phyloP scores from a whole-genome alignment of 768 basidiomycete genomes.

The Auricularia auricula-judae region DNA sequence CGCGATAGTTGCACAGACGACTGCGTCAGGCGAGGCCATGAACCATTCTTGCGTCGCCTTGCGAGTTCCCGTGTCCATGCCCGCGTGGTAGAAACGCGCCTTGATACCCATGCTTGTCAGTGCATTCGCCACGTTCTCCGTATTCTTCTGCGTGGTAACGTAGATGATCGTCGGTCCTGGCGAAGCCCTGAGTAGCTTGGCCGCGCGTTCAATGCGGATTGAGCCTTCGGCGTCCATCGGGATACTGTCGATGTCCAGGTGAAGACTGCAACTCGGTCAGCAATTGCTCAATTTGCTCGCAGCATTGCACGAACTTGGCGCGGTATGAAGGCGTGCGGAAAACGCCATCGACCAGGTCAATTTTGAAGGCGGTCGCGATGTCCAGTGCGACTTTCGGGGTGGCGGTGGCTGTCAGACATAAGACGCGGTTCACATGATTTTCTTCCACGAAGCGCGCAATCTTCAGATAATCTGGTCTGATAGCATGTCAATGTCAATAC shows the following conservation, averaged over 20 bases:
- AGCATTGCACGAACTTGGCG: slow-evolving; percentile 22
- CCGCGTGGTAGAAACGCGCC: slow-evolving; percentile 30
- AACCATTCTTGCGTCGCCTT: slow-evolving; percentile 27
- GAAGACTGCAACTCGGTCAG: slow-evolving; percentile 19
- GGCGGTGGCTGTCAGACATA: slow-evolving; percentile 37
- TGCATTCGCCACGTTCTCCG: slow-evolving; percentile 24
- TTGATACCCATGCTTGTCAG: slow-evolving; percentile 20
- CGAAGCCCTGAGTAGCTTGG: slow-evolving; percentile 11
- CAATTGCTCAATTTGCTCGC: not conserved
- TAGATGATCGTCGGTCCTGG: slow-evolving; percentile 36
- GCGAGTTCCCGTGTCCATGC: slow-evolving; percentile 24
- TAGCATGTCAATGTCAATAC: not conserved
- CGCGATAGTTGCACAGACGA: slow-evolving; percentile 35
- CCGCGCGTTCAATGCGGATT: not conserved
- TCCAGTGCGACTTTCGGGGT: slow-evolving; percentile 30
- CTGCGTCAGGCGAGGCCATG: slow-evolving; percentile 26
- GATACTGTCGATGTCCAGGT: slow-evolving; percentile 22
- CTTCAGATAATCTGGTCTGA: slow-evolving; percentile 17
- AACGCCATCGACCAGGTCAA: slow-evolving; percentile 26
- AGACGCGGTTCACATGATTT: slow-evolving; percentile 30
- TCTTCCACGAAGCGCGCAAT: slow-evolving; percentile 38
- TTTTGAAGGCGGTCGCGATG: slow-evolving; percentile 34
- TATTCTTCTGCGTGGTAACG: slow-evolving; percentile 32
- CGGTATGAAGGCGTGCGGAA: slow-evolving; percentile 36
- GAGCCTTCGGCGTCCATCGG: slow-evolving; percentile 9